Evolutionary conservation across 345 rosid genomes (phyloP), one percentile per base, ranked within the genome.

Genomic region (Firmiana major): DNA sequence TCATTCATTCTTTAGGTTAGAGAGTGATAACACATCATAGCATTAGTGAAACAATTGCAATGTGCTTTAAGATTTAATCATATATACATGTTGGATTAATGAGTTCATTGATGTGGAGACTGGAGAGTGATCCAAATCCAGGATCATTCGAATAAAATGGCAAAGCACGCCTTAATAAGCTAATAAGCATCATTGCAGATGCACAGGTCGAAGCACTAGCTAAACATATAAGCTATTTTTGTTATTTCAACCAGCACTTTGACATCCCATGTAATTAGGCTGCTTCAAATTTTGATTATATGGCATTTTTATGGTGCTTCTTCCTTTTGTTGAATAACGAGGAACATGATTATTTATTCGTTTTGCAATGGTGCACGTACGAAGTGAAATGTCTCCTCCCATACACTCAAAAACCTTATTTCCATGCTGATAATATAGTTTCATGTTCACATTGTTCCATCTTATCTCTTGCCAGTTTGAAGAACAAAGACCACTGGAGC

Each of bases 401-500:
- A 72, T n/a, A 40, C 53, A 60, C 24, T 7, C 7, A 49, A 9
- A 10, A 9, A 10, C 22, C 17, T 3, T 64, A 5, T 36, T 7
- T 17, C 12, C 43, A 7, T 38, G 21, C 7, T 67, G 16, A 5
- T 48, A 43, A 65, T 12, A 6, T 24, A n/a, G n/a, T 31, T 38
- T n/a, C 42, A 19, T 48, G 6, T 34, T 65, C 42, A 24, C 26
- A 19, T 58, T 68, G n/a, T 42, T 57, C 51, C 24, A 36, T 68
- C 38, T 9, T 2, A 74, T 69, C 45, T 12, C 42, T 73, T 57
- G 10, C 55, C 83, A 75, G 86, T 81, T 62, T 55, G 53, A 59
- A 59, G 75, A 21, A 74, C 62, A 72, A 36, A 60, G 63, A 65
- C 60, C 79, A 38, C 22, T 46, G 83, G 78, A 78, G 63, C 59